A percentile compares a stretch with the other conserved stretches of the same genome.
Evolutionary conservation across 495 filamentous ascomycete genomes (phyloP).

Genomic region (Patellaria atrata): DNA sequence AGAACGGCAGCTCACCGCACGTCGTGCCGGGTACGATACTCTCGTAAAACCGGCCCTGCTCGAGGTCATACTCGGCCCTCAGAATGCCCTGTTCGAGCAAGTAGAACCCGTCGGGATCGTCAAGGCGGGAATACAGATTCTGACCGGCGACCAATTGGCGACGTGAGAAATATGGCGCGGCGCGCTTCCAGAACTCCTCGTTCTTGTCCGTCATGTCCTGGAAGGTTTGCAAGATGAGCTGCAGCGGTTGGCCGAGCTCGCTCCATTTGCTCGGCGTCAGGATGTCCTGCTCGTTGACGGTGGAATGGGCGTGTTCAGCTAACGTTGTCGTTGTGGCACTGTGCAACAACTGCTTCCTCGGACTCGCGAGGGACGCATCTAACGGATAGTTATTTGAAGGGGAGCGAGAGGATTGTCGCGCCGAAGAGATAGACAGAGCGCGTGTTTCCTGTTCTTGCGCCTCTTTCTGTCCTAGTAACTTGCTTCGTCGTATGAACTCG

Average conservation of each 20-base stretch:
- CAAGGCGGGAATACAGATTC: slow-evolving; percentile 51
- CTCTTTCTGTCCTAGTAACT: slow-evolving; percentile 10
- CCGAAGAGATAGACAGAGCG: slow-evolving; percentile 17
- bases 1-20: slow-evolving; percentile 92
- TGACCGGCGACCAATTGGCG: slow-evolving; percentile 50
- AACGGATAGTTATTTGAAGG: slow-evolving; percentile 2
- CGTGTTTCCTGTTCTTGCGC: slow-evolving; percentile 13
- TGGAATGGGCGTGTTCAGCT: slow-evolving; percentile 34
- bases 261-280: slow-evolving; percentile 50
- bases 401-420: background rate
- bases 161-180: slow-evolving; percentile 53
- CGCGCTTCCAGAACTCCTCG: slow-evolving; percentile 89
- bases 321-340: slow-evolving; percentile 63
- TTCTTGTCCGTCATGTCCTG: slow-evolving; percentile 65
- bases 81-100: slow-evolving; percentile 83
- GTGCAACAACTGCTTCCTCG: slow-evolving; percentile 3
- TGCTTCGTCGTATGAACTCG: slow-evolving; percentile 48
- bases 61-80: slow-evolving; percentile 73
- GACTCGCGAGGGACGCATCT: slow-evolving; percentile 2
- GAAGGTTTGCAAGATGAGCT: slow-evolving; percentile 85
- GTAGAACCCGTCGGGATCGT: slow-evolving; percentile 57
- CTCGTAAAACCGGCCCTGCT: slow-evolving; percentile 79
- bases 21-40: slow-evolving; percentile 89
- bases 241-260: slow-evolving; percentile 73
- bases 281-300: slow-evolving; percentile 29